These are phyloP conservation scores for Vitellaria paradoxa DNA, from an alignment of 179 eudicot species.

Conservation along the genomic window DNA sequence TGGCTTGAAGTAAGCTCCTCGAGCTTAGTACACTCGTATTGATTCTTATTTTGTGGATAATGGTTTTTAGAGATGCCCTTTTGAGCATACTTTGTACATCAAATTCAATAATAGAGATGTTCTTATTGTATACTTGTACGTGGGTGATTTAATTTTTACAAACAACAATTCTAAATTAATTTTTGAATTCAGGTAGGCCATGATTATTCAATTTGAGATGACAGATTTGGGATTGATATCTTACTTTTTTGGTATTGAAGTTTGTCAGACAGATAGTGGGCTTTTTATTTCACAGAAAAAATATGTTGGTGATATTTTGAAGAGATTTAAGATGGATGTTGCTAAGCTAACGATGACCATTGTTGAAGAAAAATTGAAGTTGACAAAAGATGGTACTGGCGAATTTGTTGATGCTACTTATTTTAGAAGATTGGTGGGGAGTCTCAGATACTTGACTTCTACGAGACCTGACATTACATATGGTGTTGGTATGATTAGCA, in stretches of 20 bases:
- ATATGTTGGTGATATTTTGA: no score
- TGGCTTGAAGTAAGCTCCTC: not conserved
- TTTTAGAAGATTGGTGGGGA: not conserved
- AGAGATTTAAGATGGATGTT: not conserved
- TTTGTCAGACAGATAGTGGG: not conserved
- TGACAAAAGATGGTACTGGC: not conserved
- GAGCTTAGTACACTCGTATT: not conserved
- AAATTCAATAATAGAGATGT: not conserved
- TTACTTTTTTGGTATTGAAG: not conserved
- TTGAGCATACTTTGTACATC: not conserved
- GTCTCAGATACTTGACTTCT: not conserved
- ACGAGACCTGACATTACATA: no score
- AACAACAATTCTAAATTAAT: not conserved
- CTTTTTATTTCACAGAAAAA: not conserved
- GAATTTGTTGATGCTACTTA: not conserved
- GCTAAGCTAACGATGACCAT: not conserved
- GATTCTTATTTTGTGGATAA: not conserved
- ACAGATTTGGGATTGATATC: not conserved
- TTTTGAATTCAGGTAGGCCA: not conserved
- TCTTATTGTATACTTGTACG: not conserved
- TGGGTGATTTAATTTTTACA: not conserved
- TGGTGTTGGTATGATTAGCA: not conserved
- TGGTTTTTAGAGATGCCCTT: not conserved
- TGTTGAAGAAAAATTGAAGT: not conserved
- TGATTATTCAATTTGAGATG: not conserved